Conservation (phyloP, 257 asterid species). For the Ajuga chamaepitys region DNA sequence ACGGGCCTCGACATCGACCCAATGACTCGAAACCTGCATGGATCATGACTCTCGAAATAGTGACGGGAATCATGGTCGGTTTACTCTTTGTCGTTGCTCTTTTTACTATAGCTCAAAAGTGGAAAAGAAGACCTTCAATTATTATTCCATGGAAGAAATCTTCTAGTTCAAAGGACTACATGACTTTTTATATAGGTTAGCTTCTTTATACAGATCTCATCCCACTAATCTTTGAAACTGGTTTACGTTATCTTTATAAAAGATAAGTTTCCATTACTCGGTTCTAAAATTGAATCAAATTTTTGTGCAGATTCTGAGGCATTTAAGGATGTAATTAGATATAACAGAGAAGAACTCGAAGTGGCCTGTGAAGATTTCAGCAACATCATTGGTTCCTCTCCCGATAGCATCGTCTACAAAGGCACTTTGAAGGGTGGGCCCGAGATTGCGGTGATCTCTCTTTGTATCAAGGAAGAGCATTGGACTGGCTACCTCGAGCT, state of each 20-base stretch:
- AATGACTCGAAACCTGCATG: constrained; percentile 60
- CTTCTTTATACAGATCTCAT: background rate
- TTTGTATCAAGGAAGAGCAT: constrained; percentile 72
- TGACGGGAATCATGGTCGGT: constrained; percentile 67
- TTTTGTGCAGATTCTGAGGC: constrained; percentile 56
- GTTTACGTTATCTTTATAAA: background rate
- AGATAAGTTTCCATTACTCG: background rate
- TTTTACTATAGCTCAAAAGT: constrained; percentile 51
- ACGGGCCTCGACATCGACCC: constrained; percentile 36
- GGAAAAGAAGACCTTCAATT: constrained; percentile 58
- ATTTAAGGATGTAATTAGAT: constrained; percentile 54
- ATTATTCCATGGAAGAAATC: constrained; percentile 91
- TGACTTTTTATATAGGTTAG: constrained; percentile 62
- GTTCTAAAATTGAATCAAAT: background rate
- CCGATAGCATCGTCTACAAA: constrained; percentile 74
- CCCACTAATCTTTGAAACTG: background rate
- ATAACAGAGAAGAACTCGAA: constrained; percentile 85
- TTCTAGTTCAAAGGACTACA: constrained; percentile 55
- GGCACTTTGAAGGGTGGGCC: constrained; percentile 84
- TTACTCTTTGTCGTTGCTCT: constrained; percentile 52
- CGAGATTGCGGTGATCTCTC: constrained; percentile 80
- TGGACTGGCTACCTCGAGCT: constrained; percentile 90
- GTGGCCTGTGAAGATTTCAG: constrained; percentile 98
- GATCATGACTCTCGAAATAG: constrained; percentile 73
- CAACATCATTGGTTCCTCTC: constrained; percentile 86